Percentiles rank a stretch among this genome's conserved stretches.
Evolutionary conservation across 495 filamentous ascomycete genomes (phyloP).

Genomic region (Penicillium pulvis): DNA sequence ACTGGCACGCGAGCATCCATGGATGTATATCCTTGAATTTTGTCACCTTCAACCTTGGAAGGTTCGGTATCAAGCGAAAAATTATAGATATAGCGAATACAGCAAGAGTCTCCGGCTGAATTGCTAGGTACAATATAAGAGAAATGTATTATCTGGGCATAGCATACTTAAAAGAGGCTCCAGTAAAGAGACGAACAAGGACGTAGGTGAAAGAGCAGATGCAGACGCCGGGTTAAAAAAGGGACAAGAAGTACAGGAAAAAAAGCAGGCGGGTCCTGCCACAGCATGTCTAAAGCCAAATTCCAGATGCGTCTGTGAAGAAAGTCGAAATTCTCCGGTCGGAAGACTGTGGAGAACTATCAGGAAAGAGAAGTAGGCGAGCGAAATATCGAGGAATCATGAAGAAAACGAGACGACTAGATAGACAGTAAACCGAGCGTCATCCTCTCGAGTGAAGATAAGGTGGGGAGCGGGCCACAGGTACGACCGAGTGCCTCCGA

Average conservation of each 20-base stretch:
- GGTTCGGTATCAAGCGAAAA: background rate
- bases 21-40: background rate
- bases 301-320: constrained; percentile 32
- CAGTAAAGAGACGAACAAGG: constrained; percentile 17
- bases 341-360: constrained; percentile 11
- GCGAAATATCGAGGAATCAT: constrained; percentile 22
- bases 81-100: background rate
- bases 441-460: constrained; percentile 16
- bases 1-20: background rate
- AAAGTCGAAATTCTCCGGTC: constrained; percentile 15
- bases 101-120: background rate
- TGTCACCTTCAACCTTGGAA: background rate
- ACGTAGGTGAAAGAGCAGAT: constrained; percentile 32
- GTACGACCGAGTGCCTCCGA: background rate
- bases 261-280: constrained; percentile 34
- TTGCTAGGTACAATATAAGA: constrained; percentile 25
- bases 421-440: constrained; percentile 18
- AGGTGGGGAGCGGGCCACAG: constrained; percentile 4
- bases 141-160: constrained; percentile 47
- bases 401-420: constrained; percentile 24
- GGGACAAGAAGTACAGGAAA: constrained; percentile 30
- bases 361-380: constrained; percentile 9
- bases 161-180: constrained; percentile 35
- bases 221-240: constrained; percentile 41
- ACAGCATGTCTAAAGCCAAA: constrained; percentile 39